These are phyloP conservation scores for Casuarina cunninghamiana DNA, from an alignment of 306 rosid species.

Conservation along the genomic window DNA sequence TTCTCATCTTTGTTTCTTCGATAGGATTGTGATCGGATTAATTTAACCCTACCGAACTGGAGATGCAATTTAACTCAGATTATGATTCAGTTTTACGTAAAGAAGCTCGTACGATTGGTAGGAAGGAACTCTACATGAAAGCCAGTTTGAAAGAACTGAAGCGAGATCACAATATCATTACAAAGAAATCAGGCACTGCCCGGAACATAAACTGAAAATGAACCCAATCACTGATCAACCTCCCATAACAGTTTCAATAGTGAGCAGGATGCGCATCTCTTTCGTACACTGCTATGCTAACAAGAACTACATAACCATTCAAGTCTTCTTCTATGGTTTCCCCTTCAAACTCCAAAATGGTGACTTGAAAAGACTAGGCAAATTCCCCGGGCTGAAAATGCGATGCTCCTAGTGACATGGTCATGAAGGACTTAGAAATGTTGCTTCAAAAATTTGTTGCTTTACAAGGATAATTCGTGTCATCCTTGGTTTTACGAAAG, in stretches of 20 bases:
- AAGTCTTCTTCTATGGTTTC: conserved; percentile 8
- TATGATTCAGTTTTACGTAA: too few relatives aligned
- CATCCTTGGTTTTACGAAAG: not conserved
- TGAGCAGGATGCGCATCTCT: not conserved
- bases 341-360: conserved; percentile 21
- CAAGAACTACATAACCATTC: not conserved
- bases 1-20: too few relatives aligned
- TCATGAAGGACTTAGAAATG: not conserved
- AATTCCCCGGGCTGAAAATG: not conserved
- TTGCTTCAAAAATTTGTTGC: not conserved
- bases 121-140: not conserved
- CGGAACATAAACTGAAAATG: not conserved
- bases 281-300: conserved; percentile 1
- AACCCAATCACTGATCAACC: not conserved
- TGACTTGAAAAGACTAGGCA: conserved; percentile 10
- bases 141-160: not conserved
- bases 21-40: too few relatives aligned
- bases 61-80: too few relatives aligned
- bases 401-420: not conserved
- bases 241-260: not conserved
- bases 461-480: conserved; percentile 4
- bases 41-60: too few relatives aligned
- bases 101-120: too few relatives aligned
- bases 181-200: not conserved
- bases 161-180: not conserved